Evolutionary conservation across 2,329 filamentous ascomycete genomes (phyloP).

Genomic region (Trichoderma gracile): DNA sequence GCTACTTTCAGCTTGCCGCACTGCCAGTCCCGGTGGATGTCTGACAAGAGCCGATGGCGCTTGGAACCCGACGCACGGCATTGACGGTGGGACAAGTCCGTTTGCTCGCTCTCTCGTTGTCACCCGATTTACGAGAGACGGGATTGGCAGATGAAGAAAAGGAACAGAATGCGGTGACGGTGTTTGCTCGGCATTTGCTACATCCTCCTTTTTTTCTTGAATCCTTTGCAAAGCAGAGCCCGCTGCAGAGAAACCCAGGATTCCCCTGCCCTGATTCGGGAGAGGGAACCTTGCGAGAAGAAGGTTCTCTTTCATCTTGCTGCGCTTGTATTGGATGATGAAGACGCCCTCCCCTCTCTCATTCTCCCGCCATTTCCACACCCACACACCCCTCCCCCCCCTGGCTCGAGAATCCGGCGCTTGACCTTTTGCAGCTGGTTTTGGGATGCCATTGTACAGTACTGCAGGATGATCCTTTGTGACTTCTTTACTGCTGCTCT

Average conservation of each 20-base stretch:
- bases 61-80: too few relatives aligned
- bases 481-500: not conserved
- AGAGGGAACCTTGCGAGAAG: too few relatives aligned
- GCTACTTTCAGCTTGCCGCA: too few relatives aligned
- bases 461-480: not conserved
- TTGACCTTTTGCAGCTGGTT: constrained; percentile 1
- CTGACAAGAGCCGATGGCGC: too few relatives aligned
- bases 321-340: not conserved
- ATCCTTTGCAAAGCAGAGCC: not conserved
- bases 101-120: too few relatives aligned
- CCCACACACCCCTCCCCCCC: not conserved
- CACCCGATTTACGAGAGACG: too few relatives aligned
- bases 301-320: not conserved
- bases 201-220: not conserved
- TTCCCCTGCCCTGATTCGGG: not conserved
- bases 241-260: not conserved
- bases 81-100: too few relatives aligned
- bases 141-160: not conserved
- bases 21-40: too few relatives aligned
- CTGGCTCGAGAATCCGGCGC: not conserved
- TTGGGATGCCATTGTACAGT: not conserved
- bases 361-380: not conserved
- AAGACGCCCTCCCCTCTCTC: not conserved
- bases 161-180: not conserved
- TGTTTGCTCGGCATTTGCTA: constrained; percentile 1